Evolutionary conservation across 176 grass and related monocot species (phyloP).

Genomic region (Cenchrus purpureus): DNA sequence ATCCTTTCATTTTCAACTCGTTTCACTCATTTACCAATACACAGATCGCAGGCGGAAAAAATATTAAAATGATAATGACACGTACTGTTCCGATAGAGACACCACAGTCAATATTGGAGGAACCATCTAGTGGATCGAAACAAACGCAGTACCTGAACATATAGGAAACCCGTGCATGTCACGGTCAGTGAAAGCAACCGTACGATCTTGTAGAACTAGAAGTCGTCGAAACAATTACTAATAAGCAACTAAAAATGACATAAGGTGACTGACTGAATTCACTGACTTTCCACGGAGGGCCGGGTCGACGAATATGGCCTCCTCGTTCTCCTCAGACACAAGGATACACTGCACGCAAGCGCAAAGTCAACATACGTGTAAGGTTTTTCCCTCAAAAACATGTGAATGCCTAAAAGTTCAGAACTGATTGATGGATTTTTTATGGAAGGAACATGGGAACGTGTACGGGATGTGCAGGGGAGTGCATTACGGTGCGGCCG

Average conservation of each 20-base stretch:
- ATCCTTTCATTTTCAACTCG: background rate
- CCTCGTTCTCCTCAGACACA: conserved; percentile 96
- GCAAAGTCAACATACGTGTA: background rate
- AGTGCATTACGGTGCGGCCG: conserved; percentile 69
- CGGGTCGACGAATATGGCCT: conserved; percentile 84
- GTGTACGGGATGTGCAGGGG: background rate
- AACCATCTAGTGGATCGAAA: conserved; percentile 93
- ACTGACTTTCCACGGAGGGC: conserved; percentile 81
- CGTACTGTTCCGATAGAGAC: conserved; percentile 96
- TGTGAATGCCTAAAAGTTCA: background rate
- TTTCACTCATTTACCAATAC: background rate
- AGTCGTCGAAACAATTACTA: background rate
- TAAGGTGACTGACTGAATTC: background rate
- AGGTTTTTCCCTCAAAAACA: no score
- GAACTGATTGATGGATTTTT: background rate
- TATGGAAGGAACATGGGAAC: background rate
- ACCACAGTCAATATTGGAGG: conserved; percentile 96
- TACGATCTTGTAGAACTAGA: background rate
- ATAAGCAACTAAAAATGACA: background rate
- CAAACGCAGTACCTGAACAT: conserved; percentile 80
- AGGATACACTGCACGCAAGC: conserved; percentile 66
- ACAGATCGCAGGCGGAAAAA: background rate
- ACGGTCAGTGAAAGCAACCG: background rate
- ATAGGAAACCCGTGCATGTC: background rate
- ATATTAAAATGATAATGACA: background rate